A percentile compares a stretch with the other conserved stretches of the same genome.
Conservation (phyloP, 257 asterid genomes). For the Knoxia roxburghii region DNA sequence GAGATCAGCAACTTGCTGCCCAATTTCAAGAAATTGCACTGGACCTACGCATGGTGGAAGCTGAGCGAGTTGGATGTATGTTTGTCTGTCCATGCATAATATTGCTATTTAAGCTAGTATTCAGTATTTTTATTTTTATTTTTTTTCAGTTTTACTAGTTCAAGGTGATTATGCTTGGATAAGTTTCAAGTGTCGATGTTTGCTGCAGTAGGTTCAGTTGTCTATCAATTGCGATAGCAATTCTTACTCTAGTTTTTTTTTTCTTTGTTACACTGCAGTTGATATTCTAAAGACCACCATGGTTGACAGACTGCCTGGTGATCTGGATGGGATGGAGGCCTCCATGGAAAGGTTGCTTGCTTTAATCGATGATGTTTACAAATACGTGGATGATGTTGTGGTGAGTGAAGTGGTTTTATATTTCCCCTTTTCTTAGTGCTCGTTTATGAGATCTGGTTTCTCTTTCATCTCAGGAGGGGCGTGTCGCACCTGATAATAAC, state of each 20-base stretch:
- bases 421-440: background rate
- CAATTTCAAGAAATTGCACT: conserved; percentile 92
- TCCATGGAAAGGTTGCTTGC: conserved; percentile 83
- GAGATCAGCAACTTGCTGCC: conserved; percentile 86
- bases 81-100: conserved; percentile 2
- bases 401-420: conserved; percentile 32
- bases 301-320: conserved; percentile 87
- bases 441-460: background rate
- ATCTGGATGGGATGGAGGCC: conserved; percentile 94
- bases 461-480: conserved; percentile 61
- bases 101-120: background rate
- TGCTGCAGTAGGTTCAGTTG: background rate
- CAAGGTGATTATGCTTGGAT: background rate
- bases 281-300: conserved; percentile 74
- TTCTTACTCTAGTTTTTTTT: background rate
- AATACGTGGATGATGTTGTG: conserved; percentile 94
- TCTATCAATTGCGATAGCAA: background rate
- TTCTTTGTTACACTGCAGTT: conserved; percentile 33
- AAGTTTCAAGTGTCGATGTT: background rate
- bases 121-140: no score
- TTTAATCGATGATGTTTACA: conserved; percentile 69
- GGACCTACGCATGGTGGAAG: conserved; percentile 88
- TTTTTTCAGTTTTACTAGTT: background rate
- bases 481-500: conserved; percentile 54
- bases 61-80: conserved; percentile 90